Base-by-base conservation (phyloP, 305 asterid species). In the Lippia alba region DNA sequence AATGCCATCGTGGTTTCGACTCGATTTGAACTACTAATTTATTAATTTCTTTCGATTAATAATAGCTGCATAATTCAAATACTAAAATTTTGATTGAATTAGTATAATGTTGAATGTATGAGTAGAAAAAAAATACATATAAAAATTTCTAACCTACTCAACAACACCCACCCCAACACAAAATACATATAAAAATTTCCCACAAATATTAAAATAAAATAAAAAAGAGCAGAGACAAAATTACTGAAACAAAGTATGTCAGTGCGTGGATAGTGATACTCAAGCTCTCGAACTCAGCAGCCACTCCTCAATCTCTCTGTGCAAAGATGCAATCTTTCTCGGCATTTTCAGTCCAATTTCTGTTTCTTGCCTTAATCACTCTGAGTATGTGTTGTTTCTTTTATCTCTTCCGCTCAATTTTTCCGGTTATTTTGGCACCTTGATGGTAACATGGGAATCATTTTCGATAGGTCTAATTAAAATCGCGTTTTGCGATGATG, bases 261-360 rank as follows among this genome's bases (percentile, higher is more conserved):
- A 24, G 30, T 24, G 30, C 30, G 30, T 24, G 30, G 30, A 24
- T 24, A 24, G 15, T 40, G 53, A 53, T 17, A 15, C 56, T 8
- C 8, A 8, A 36, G 41, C 41, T 36, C 41, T 64, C 17, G 33
- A 58, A 56, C 33, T 19, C 53, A 41, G 54, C 65, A 33, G 50
- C 44, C n/a, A 24, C 14, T 11, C 49, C 16, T n/a, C 16, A 44
- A 24, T 56, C 33, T 59, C 32, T 15, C 74, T 12, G 57, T n/a
- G 36, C 76, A 75, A 84, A 80, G 80, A 88, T 90, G 90, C 84
- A 79, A 71, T 79, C 79, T 76, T 82, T 84, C 55, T 71, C 77
- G 49, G 63, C 80, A 69, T 78, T 45, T 57, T 59, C 86, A 17
- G 36, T 53, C 57, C 77, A 58, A 7, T 44, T 58, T 62, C 66